phyloP scores from a whole-genome alignment of 768 basidiomycete species.

The Mycena chlorophos region DNA sequence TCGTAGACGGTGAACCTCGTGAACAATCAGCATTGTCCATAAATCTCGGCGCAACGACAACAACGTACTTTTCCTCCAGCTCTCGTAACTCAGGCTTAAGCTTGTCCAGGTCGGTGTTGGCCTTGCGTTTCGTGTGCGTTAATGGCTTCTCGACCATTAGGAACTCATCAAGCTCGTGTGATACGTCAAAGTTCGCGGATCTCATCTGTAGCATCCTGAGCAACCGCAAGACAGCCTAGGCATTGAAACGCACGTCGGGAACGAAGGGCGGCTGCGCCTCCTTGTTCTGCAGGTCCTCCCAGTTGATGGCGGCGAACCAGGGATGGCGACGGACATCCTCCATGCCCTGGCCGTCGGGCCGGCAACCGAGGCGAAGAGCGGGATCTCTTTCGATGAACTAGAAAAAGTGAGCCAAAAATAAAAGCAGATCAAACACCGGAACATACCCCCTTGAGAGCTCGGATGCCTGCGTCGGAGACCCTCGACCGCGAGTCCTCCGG shows the following conservation, averaged over 20 bases:
- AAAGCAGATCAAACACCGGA: constrained; percentile 9
- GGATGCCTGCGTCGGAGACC: constrained; percentile 66
- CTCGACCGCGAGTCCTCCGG: constrained; percentile 65
- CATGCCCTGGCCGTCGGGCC: constrained; percentile 64
- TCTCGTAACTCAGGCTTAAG: constrained; percentile 90
- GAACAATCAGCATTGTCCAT: constrained; percentile 11
- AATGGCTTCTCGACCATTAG: constrained; percentile 98
- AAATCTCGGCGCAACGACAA: constrained; percentile 1
- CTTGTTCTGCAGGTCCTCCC: constrained; percentile 75
- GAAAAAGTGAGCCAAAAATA: constrained; percentile 18
- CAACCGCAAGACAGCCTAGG: too few relatives aligned
- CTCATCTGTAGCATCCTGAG: constrained; percentile 61
- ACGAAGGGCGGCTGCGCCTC: constrained; percentile 78
- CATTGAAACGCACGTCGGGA: constrained; percentile 88
- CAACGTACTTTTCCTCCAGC: constrained; percentile 85
- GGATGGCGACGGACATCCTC: constrained; percentile 79
- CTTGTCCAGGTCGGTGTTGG: constrained; percentile 79
- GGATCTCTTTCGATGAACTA: constrained; percentile 88
- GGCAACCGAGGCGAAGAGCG: constrained; percentile 77
- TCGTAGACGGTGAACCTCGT: constrained; percentile 87
- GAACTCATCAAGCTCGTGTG: constrained; percentile 96
- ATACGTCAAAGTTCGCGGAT: constrained; percentile 96
- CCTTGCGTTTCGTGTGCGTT: constrained; percentile 90
- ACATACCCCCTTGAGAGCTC: constrained; percentile 64
- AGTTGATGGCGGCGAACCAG: constrained; percentile 84